Evolutionary conservation across 352 stramenopile genomes (phyloP).

Genomic region (Phytophthora ramorum): DNA sequence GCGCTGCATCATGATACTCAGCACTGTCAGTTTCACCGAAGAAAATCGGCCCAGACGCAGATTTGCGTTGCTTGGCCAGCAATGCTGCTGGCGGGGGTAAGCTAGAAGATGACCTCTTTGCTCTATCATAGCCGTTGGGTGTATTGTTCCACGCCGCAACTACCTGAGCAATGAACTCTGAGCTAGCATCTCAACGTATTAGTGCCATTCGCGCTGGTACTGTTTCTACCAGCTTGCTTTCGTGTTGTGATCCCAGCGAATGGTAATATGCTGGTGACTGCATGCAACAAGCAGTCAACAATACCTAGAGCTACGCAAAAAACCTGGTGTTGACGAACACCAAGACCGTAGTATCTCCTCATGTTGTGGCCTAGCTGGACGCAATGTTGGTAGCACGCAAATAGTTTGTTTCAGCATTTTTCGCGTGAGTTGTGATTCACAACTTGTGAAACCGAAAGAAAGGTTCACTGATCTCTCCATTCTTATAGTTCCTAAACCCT

Average conservation of each 20-base stretch:
- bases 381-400: slow-evolving; percentile 2
- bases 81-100: neutral
- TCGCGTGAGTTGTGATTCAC: neutral
- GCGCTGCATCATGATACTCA: neutral
- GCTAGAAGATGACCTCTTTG: neutral
- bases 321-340: neutral
- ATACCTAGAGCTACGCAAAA: neutral
- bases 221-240: no score
- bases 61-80: slow-evolving; percentile 15
- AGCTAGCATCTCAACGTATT: neutral
- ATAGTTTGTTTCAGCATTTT: neutral
- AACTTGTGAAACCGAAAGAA: slow-evolving; percentile 13
- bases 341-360: neutral
- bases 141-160: slow-evolving; percentile 4
- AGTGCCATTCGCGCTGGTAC: neutral
- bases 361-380: neutral
- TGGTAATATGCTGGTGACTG: neutral
- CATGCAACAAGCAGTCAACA: neutral
- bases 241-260: no score
- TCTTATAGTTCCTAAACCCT: neutral
- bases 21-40: slow-evolving; percentile 11
- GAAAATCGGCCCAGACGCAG: slow-evolving; percentile 1
- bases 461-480: slow-evolving; percentile 8
- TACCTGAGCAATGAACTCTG: neutral
- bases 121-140: slow-evolving; percentile 2